Base-by-base conservation (phyloP, 2,329 filamentous ascomycete genomes). In the Colletotrichum theobromicola region DNA sequence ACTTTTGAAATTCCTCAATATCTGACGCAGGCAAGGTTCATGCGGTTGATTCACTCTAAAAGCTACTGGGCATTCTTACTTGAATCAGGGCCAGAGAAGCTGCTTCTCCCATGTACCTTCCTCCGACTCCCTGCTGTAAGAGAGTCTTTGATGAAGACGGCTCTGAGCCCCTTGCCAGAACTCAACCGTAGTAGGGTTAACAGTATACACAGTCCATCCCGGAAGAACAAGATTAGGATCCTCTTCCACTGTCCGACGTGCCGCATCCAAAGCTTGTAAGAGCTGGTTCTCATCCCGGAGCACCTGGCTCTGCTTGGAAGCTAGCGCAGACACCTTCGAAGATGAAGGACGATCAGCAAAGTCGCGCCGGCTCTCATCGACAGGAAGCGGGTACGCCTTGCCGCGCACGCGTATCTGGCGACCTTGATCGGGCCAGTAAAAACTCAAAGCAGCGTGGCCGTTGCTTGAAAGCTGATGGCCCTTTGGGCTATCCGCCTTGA, bases 91-190 rank as follows among this genome's bases (percentile, higher is more conserved):
- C 57, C 57, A 60, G 7, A 60, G 28, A 32, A 34, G 12, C 4
- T 34, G 30, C 5, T 13, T 60, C 1, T 21, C 28, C 57, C 57
- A 60, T 4, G 10, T 13, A 0, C n/a, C n/a, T 2, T 1, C 13
- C 12, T 32, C 7, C 1, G 6, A 5, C 1, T 4, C 16, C 2
- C 16, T 3, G 0, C 30, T 8, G 4, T 60, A 60, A 12, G 28
- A 3, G 6, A 60, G 0, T 32, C 57, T 60, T 2, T 60, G 18
- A 8, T 60, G 57, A 10, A 60, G 57, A 6, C 57, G 57, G 0
- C 8, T 32, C 32, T 30, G 28, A 34, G 57, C n/a, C n/a, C 57
- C 57, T 3, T 60, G 57, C 57, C 57, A 60, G 12, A 60, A 34
- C 57, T 60, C 57, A 12, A 60, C 57, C 5, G n/a, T 60, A 18